phyloP scores from a whole-genome alignment of 1,139 yeast species.

The Debaryomyces subglobosus region DNA sequence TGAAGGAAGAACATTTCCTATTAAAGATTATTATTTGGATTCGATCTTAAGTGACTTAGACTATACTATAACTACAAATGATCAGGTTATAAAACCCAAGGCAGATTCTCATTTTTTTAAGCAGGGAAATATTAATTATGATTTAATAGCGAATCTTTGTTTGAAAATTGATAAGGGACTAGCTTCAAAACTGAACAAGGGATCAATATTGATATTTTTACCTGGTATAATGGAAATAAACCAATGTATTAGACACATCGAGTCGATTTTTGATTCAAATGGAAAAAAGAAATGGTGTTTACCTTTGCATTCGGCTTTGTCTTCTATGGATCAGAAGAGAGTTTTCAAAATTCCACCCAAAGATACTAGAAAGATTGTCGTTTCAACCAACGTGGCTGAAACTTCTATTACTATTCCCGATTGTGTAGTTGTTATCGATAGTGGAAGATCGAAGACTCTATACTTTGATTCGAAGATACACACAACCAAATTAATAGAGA shows the following conservation, averaged over 20 bases:
- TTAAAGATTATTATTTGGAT: conserved; percentile 72
- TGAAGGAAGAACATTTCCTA: conserved; percentile 93
- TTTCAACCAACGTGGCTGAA: conserved; percentile 87
- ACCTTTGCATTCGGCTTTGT: conserved; percentile 86
- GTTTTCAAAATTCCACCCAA: conserved; percentile 63
- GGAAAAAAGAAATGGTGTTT: conserved; percentile 46
- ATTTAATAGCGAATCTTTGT: conserved; percentile 63
- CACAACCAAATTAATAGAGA: conserved; percentile 72
- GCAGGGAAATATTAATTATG: conserved; percentile 72
- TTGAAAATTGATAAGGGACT: conserved; percentile 53
- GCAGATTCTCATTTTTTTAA: conserved; percentile 67
- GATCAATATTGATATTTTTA: conserved; percentile 81
- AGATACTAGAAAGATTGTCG: conserved; percentile 75
- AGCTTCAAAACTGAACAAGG: conserved; percentile 44
- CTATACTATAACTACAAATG: conserved; percentile 51
- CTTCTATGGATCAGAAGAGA: conserved; percentile 77
- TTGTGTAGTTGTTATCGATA: conserved; percentile 87
- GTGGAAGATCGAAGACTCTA: conserved; percentile 82
- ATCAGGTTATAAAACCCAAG: conserved; percentile 51
- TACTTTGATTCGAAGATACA: conserved; percentile 68
- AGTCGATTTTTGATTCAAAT: conserved; percentile 18
- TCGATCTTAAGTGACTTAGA: conserved; percentile 57
- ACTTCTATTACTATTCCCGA: conserved; percentile 93
- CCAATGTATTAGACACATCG: conserved; percentile 38
- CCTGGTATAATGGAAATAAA: conserved; percentile 92